Evolutionary conservation across 164 flowering plant genomes (phyloP).

Genomic region (Chloranthus sessilifolius): DNA sequence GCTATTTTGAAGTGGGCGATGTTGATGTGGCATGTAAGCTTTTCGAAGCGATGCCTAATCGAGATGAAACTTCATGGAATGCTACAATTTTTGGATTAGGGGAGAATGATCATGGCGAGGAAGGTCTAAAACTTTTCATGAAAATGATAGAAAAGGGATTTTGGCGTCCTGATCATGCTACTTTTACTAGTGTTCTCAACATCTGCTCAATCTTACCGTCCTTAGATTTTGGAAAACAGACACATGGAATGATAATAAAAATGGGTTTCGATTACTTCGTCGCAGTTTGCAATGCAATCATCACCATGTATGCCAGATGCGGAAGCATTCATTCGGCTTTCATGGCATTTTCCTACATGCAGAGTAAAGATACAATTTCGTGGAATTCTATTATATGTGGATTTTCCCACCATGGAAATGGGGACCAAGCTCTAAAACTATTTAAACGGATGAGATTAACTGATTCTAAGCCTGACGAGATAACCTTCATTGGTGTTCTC

Average conservation of each 20-base stretch:
- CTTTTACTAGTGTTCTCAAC: conserved; percentile 50
- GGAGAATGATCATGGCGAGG: conserved; percentile 53
- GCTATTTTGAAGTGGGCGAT: conserved; percentile 48
- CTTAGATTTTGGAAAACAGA: conserved; percentile 46
- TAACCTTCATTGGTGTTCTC: conserved; percentile 58
- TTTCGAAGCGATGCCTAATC: conserved; percentile 35
- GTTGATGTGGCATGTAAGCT: conserved; percentile 29
- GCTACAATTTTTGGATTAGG: conserved; percentile 55
- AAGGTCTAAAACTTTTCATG: conserved; percentile 43
- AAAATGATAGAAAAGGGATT: conserved; percentile 40
- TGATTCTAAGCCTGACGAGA: conserved; percentile 36
- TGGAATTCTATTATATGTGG: conserved; percentile 78
- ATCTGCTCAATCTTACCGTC: conserved; percentile 49
- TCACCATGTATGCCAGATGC: conserved; percentile 62
- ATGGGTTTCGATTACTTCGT: conserved; percentile 26
- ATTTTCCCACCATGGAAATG: conserved; percentile 55
- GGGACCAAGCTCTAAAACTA: conserved; percentile 39
- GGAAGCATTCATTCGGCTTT: conserved; percentile 50
- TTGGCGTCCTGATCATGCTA: conserved; percentile 38
- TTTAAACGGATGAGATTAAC: conserved; percentile 43
- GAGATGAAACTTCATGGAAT: conserved; percentile 55
- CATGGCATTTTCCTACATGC: conserved; percentile 35
- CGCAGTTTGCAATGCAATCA: conserved; percentile 53
- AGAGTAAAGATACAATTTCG: conserved; percentile 40
- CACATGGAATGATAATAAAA: conserved; percentile 41